phyloP scores from a whole-genome alignment of 2,329 filamentous ascomycete genomes.

The Fusarium burgessii region DNA sequence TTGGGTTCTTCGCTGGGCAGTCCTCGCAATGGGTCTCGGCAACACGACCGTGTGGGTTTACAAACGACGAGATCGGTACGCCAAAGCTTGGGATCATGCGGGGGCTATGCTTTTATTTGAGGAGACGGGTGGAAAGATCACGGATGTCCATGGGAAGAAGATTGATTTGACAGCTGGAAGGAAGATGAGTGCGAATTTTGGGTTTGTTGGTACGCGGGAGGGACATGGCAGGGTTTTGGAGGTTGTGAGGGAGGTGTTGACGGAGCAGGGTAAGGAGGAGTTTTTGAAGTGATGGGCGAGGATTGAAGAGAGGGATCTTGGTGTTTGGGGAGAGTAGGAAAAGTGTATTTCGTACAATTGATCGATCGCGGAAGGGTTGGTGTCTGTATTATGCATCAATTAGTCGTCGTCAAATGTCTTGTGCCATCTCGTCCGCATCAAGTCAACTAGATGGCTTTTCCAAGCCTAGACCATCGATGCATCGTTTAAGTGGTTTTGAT shows the following conservation, averaged over 20 bases:
- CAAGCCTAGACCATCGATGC: too few relatives aligned
- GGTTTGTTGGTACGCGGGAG: slow-evolving; percentile 66
- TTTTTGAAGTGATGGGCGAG: slow-evolving; percentile 25
- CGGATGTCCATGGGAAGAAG: slow-evolving; percentile 63
- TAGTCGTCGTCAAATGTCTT: not conserved
- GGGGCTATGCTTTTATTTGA: slow-evolving; percentile 70
- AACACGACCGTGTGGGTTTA: slow-evolving; percentile 70
- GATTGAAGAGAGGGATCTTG: not conserved
- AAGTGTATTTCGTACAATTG: not conserved
- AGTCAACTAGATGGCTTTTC: too few relatives aligned
- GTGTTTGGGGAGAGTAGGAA: not conserved
- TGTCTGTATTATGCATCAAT: not conserved
- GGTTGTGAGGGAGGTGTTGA: slow-evolving; percentile 83
- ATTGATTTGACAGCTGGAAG: slow-evolving; percentile 65
- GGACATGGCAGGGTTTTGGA: slow-evolving; percentile 62
- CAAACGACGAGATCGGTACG: slow-evolving; percentile 59
- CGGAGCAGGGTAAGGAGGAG: slow-evolving; percentile 47
- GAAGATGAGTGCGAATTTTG: slow-evolving; percentile 63
- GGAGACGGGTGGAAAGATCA: slow-evolving; percentile 67
- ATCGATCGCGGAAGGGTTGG: not conserved
- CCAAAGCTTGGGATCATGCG: slow-evolving; percentile 71
- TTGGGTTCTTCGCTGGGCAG: slow-evolving; percentile 69
- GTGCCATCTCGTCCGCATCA: not conserved
- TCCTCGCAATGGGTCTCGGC: slow-evolving; percentile 63
- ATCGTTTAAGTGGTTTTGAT: too few relatives aligned